Evolutionary conservation across 2,329 filamentous ascomycete genomes (phyloP).

Genomic region (Ceratocystis cubensis): DNA sequence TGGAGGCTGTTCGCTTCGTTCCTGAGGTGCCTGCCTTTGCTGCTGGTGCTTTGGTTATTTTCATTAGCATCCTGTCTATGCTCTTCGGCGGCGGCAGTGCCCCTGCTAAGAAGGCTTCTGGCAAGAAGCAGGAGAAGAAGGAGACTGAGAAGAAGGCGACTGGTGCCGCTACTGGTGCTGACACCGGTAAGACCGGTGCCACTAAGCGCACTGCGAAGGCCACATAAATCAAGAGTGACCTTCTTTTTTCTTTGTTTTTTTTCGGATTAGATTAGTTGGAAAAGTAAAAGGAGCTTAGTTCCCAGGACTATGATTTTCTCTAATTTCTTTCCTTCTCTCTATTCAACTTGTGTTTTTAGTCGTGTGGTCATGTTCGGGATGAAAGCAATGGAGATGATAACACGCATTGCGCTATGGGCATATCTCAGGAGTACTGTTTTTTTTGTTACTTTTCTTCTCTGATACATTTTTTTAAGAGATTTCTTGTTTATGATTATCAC

Average conservation of each 20-base stretch:
- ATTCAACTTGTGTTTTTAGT: constrained; percentile 12
- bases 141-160: constrained; percentile 50
- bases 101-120: constrained; percentile 61
- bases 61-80: constrained; percentile 58
- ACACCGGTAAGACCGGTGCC: constrained; percentile 63
- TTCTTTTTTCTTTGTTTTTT: background rate
- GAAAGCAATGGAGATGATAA: constrained; percentile 19
- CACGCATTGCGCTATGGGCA: constrained; percentile 18
- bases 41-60: constrained; percentile 53
- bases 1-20: constrained; percentile 76
- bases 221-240: constrained; percentile 9
- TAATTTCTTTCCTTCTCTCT: constrained; percentile 4
- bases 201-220: constrained; percentile 47
- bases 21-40: constrained; percentile 81
- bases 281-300: background rate
- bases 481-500: constrained; percentile 3
- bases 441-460: constrained; percentile 9
- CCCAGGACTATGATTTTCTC: background rate
- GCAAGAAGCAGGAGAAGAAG: constrained; percentile 52
- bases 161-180: constrained; percentile 48
- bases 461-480: constrained; percentile 7
- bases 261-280: background rate
- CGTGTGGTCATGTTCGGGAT: constrained; percentile 16
- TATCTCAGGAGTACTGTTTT: constrained; percentile 21
- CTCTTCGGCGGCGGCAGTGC: constrained; percentile 52